These are phyloP conservation scores for Thielaviopsis populi DNA, from an alignment of 2,329 filamentous ascomycete genomes.

Conservation along the genomic window DNA sequence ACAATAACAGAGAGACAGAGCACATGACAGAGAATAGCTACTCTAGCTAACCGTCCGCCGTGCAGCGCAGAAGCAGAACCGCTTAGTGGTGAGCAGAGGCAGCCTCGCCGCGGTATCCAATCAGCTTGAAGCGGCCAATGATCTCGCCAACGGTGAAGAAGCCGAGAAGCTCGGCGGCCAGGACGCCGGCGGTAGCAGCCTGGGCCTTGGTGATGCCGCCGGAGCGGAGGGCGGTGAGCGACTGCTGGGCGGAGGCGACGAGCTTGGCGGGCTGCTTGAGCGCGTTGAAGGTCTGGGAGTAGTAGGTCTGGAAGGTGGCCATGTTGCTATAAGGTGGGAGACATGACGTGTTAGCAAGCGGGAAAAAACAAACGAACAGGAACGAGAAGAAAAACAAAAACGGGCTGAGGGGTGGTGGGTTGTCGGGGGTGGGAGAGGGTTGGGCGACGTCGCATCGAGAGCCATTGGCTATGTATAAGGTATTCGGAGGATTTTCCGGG, in stretches of 20 bases:
- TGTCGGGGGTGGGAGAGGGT: not conserved
- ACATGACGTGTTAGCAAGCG: not conserved
- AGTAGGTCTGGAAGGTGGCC: slow-evolving; percentile 74
- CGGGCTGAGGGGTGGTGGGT: not conserved
- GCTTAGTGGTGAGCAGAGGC: slow-evolving; percentile 43
- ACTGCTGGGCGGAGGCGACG: slow-evolving; percentile 39
- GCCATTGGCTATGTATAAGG: too few species aligned
- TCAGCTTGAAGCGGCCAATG: slow-evolving; percentile 83
- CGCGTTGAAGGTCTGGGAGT: slow-evolving; percentile 57
- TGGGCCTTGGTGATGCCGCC: slow-evolving; percentile 59
- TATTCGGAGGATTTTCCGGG: not conserved
- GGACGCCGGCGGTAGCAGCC: slow-evolving; percentile 57
- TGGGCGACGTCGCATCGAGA: too few species aligned
- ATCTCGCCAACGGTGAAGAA: slow-evolving; percentile 99
- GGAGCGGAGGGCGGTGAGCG: slow-evolving; percentile 42
- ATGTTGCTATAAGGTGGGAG: slow-evolving; percentile 41
- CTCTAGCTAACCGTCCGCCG: not conserved
- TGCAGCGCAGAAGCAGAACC: not conserved
- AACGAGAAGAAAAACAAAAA: not conserved
- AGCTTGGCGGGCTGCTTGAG: slow-evolving; percentile 52
- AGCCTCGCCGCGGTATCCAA: slow-evolving; percentile 71
- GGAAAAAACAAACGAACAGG: slow-evolving; percentile 12
- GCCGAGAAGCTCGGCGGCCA: slow-evolving; percentile 73
- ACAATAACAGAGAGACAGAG: slow-evolving; percentile 2
- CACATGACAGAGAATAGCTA: not conserved